A percentile compares a stretch with the other conserved stretches of the same genome.
Evolutionary conservation across 305 asterid species (phyloP).

Genomic region (Coffea humblotiana): DNA sequence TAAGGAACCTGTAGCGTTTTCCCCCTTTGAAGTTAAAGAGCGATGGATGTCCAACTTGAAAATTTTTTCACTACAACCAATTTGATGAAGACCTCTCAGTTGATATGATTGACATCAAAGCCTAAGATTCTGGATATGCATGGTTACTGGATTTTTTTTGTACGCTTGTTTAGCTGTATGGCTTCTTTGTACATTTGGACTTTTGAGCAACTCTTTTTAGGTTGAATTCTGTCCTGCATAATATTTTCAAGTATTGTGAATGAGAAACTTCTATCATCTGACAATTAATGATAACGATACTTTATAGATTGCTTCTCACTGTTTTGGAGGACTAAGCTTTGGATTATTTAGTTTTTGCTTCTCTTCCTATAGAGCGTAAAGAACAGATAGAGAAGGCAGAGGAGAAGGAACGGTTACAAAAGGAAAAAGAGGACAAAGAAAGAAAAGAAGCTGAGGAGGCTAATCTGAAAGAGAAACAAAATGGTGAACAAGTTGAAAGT

Average conservation of each 20-base stretch:
- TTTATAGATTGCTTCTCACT: not conserved
- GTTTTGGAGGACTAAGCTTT: not conserved
- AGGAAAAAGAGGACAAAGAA: slow-evolving; percentile 75
- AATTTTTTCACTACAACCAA: not conserved
- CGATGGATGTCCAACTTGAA: not conserved
- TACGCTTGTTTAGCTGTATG: not conserved
- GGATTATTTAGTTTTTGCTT: slow-evolving; percentile 8
- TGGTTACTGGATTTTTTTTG: not conserved
- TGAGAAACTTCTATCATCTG: too few relatives aligned
- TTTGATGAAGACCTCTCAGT: not conserved
- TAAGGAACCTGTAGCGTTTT: not conserved
- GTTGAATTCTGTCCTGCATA: not conserved
- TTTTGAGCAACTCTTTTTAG: not conserved
- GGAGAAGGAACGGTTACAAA: slow-evolving; percentile 78
- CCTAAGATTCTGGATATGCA: not conserved
- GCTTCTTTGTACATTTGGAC: not conserved
- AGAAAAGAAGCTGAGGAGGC: slow-evolving; percentile 56
- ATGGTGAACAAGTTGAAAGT: slow-evolving; percentile 31
- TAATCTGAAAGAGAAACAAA: slow-evolving; percentile 33
- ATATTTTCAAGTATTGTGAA: too few relatives aligned
- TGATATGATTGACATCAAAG: not conserved
- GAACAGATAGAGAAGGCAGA: slow-evolving; percentile 90
- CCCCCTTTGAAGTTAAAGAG: too few relatives aligned
- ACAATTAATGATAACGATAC: too few relatives aligned
- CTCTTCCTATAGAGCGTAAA: slow-evolving; percentile 58